A percentile compares a stretch with the other conserved stretches of the same genome.
phyloP scores from a whole-genome alignment of 495 filamentous ascomycete genomes.

The Xylaria venustula region DNA sequence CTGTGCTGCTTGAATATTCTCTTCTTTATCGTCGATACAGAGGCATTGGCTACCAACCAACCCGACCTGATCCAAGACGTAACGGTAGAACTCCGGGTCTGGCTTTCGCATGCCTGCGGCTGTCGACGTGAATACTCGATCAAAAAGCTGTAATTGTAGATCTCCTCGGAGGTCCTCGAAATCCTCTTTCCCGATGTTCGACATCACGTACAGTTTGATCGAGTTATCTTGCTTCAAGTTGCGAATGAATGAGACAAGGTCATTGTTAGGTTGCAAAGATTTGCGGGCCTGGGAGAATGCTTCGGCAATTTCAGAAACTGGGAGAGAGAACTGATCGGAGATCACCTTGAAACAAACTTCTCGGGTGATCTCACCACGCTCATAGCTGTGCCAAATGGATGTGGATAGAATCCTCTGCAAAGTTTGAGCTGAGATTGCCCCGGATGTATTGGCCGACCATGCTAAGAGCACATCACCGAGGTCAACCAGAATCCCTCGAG shows the following conservation, averaged over 20 bases:
- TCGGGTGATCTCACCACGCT: constrained; percentile 17
- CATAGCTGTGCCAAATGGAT: constrained; percentile 15
- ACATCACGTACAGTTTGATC: constrained; percentile 17
- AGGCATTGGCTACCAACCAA: constrained; percentile 14
- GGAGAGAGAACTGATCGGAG: constrained; percentile 5
- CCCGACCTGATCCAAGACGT: constrained; percentile 22
- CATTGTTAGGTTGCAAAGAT: constrained; percentile 5
- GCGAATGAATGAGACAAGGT: constrained; percentile 10
- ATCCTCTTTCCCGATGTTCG: constrained; percentile 29
- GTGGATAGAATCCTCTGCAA: constrained; percentile 12
- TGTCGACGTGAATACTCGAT: constrained; percentile 34
- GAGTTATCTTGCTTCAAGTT: constrained; percentile 4
- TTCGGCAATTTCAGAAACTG: constrained; percentile 4
- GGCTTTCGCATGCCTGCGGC: constrained; percentile 31
- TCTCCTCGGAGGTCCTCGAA: constrained; percentile 19
- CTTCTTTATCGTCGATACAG: constrained; percentile 28
- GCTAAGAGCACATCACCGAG: constrained; percentile 15
- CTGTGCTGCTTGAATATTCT: constrained; percentile 27
- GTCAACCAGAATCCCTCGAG: constrained; percentile 14
- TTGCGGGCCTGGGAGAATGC: constrained; percentile 11
- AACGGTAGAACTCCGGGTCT: constrained; percentile 23
- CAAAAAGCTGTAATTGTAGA: constrained; percentile 27
- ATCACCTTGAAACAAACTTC: constrained; percentile 14
- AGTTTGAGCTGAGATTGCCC: constrained; percentile 4
- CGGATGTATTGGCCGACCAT: constrained; percentile 12